A percentile compares a stretch with the other conserved stretches of the same genome.
Evolutionary conservation across 129 eudicot species (phyloP).

Genomic region (Calendula officinalis): DNA sequence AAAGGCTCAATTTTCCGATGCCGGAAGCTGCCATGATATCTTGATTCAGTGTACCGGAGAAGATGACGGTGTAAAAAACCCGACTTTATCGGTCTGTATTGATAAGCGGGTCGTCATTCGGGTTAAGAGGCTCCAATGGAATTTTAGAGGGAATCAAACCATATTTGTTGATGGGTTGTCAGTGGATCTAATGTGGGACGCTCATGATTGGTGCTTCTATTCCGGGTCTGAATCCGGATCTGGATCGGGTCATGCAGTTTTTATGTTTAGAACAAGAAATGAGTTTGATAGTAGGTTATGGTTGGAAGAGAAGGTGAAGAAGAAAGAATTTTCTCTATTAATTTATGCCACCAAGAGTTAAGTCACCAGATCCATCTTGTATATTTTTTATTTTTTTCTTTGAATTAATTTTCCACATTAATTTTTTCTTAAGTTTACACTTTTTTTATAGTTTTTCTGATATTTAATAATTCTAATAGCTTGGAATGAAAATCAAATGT

Average conservation of each 20-base stretch:
- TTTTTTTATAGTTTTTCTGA: slow-evolving; percentile 1
- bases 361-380: slow-evolving; percentile 7
- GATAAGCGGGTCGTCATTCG: slow-evolving; percentile 75
- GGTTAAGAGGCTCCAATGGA: slow-evolving; percentile 84
- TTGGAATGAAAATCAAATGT: slow-evolving; percentile 2
- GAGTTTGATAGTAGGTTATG: slow-evolving; percentile 77
- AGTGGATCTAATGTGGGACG: slow-evolving; percentile 96
- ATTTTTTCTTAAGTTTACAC: background rate
- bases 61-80: slow-evolving; percentile 55
- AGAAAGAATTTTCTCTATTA: slow-evolving; percentile 56
- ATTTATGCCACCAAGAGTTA: slow-evolving; percentile 65
- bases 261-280: slow-evolving; percentile 71
- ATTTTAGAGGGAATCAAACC: slow-evolving; percentile 88
- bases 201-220: slow-evolving; percentile 77
- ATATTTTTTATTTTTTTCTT: slow-evolving; percentile 15
- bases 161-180: slow-evolving; percentile 83
- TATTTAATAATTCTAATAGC: slow-evolving; percentile 2
- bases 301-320: slow-evolving; percentile 62
- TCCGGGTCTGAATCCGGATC: slow-evolving; percentile 38
- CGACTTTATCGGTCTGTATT: slow-evolving; percentile 57
- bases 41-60: slow-evolving; percentile 63
- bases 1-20: slow-evolving; percentile 60
- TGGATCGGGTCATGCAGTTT: slow-evolving; percentile 57
- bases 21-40: slow-evolving; percentile 61
- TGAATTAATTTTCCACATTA: background rate